A percentile compares a stretch with the other conserved stretches of the same genome.
These are phyloP conservation scores for Pleurotus ostreatus DNA, from an alignment of 768 basidiomycete genomes.

Conservation along the genomic window DNA sequence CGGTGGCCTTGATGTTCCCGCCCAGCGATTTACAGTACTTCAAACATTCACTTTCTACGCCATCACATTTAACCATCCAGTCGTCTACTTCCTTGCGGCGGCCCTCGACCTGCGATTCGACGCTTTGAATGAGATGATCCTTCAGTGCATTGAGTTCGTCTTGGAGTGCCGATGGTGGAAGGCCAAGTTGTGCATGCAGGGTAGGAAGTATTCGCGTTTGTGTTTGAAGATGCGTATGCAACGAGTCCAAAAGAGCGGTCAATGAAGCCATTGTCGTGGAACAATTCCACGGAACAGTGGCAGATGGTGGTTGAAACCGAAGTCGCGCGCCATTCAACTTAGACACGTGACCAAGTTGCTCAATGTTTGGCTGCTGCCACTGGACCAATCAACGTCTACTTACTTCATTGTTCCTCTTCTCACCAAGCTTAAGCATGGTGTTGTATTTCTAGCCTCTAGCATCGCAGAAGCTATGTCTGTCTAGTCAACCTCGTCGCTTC, in stretches of 20 bases:
- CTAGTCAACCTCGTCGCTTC: no score
- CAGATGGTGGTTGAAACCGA: background rate
- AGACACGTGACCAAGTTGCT: background rate
- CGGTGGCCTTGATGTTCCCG: conserved; percentile 62
- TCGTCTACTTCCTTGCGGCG: conserved; percentile 74
- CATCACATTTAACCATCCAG: conserved; percentile 62
- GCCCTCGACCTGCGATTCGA: conserved; percentile 67
- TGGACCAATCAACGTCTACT: no score
- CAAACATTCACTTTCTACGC: conserved; percentile 60
- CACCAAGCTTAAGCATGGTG: no score
- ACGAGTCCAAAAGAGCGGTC: conserved; percentile 68
- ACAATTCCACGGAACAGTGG: background rate
- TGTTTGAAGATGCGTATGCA: conserved; percentile 73
- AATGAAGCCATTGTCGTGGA: conserved; percentile 30
- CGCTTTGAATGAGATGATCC: conserved; percentile 67
- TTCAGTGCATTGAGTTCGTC: conserved; percentile 76
- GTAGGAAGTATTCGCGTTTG: conserved; percentile 82
- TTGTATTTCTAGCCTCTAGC: no score
- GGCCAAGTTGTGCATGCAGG: conserved; percentile 79
- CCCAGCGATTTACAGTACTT: conserved; percentile 70
- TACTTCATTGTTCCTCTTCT: no score
- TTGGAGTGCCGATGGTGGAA: conserved; percentile 74
- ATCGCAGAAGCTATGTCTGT: no score
- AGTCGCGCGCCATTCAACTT: background rate
- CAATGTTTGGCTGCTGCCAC: background rate